Evolutionary conservation across 129 eudicot genomes (phyloP).

Genomic region (Artemisia annua): DNA sequence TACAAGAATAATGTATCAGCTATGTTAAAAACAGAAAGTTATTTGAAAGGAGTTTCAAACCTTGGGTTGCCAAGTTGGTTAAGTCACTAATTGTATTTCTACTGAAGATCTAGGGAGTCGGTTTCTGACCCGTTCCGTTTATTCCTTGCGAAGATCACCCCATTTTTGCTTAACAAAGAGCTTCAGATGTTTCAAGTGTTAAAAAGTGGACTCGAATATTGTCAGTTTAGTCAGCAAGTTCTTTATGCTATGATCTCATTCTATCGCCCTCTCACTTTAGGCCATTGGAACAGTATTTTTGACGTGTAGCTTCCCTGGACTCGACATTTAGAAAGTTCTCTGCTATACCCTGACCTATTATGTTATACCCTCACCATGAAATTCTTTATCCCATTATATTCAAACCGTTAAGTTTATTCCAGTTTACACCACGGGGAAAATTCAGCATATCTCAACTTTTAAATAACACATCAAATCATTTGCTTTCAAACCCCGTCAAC

Average conservation of each 20-base stretch:
- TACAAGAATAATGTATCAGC: constrained; percentile 1
- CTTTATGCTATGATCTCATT: constrained; percentile 1
- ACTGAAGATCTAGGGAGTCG: no score
- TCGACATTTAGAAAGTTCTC: neutral
- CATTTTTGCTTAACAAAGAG: no score
- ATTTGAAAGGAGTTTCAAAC: no score
- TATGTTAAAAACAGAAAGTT: neutral
- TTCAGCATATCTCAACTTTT: neutral
- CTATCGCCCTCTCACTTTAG: neutral
- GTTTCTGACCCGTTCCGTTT: no score
- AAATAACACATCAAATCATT: neutral
- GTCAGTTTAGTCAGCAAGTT: neutral
- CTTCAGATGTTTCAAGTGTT: neutral
- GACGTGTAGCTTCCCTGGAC: constrained; percentile 20
- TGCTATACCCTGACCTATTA: neutral
- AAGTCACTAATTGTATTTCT: no score
- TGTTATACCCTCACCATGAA: constrained; percentile 4
- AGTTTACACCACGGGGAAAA: neutral
- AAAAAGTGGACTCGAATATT: neutral
- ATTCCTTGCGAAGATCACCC: no score
- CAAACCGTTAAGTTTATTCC: neutral
- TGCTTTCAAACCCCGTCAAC: no score
- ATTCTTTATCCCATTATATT: constrained; percentile 10
- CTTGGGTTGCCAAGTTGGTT: no score
- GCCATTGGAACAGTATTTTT: constrained; percentile 9